Evolutionary conservation across 2,329 filamentous ascomycete genomes (phyloP).

Genomic region (Trichophaea hybrida): DNA sequence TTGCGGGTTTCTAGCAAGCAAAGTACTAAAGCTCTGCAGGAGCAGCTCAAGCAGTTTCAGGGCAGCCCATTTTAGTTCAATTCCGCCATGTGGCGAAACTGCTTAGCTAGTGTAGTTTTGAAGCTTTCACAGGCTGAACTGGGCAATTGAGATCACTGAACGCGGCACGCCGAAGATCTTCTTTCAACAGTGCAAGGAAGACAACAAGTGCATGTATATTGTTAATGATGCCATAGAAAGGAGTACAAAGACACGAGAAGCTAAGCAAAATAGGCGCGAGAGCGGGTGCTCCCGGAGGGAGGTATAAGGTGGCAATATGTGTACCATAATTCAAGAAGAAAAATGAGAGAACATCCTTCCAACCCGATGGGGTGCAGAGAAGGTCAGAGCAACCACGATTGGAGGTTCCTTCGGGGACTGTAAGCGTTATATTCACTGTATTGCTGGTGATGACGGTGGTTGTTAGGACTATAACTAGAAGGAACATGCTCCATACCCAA

Average conservation of each 20-base stretch:
- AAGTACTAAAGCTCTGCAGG: no score
- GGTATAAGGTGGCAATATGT: not conserved
- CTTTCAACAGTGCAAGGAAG: not conserved
- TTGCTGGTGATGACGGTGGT: not conserved
- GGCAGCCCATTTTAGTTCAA: no score
- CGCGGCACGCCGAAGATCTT: not conserved
- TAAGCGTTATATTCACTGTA: not conserved
- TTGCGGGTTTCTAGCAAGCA: no score
- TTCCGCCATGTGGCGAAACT: no score
- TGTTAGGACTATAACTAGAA: not conserved
- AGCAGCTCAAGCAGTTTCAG: no score
- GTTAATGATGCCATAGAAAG: not conserved
- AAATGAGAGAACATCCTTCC: not conserved
- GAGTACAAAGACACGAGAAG: not conserved
- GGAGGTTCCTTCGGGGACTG: not conserved
- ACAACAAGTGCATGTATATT: not conserved
- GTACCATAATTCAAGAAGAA: not conserved
- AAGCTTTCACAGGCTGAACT: no score
- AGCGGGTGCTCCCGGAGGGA: not conserved
- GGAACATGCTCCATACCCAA: not conserved
- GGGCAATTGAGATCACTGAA: no score
- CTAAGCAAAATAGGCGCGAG: not conserved
- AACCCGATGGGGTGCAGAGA: not conserved
- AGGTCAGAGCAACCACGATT: not conserved
- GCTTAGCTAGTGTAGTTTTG: no score